These are phyloP conservation scores for Murraya koenigii DNA, from an alignment of 345 rosid genomes.

Conservation along the genomic window DNA sequence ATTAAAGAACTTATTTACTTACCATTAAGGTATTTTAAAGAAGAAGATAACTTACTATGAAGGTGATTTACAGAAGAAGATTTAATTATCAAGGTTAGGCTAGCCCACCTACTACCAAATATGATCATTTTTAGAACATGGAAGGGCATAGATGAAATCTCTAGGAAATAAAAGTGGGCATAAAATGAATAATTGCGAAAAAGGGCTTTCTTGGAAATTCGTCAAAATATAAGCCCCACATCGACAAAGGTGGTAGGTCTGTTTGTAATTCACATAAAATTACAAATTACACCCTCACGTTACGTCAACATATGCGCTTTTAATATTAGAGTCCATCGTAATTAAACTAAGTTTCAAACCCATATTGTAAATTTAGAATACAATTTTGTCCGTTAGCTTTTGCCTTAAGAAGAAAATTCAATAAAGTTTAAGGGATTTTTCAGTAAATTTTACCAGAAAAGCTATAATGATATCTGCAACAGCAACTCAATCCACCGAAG, in stretches of 20 bases:
- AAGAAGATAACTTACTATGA: no score
- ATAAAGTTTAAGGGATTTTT: slow-evolving; percentile 10
- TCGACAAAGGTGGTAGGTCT: neutral
- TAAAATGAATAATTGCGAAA: neutral
- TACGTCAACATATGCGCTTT: neutral
- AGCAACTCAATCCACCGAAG: slow-evolving; percentile 29
- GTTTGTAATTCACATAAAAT: neutral
- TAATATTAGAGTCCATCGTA: neutral
- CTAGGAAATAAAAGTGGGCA: neutral
- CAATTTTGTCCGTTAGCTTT: neutral
- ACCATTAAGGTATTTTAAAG: neutral
- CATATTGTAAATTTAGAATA: neutral
- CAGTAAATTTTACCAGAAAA: slow-evolving; percentile 15
- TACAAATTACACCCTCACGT: neutral
- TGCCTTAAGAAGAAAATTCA: slow-evolving; percentile 3
- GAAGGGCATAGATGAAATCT: neutral
- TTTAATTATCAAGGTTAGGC: neutral
- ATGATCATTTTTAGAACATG: neutral
- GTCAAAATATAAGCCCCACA: neutral
- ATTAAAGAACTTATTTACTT: neutral
- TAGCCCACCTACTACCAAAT: neutral
- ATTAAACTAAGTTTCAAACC: neutral
- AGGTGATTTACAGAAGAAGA: neutral
- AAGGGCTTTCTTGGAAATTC: neutral
- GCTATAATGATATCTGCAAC: slow-evolving; percentile 32